Evolutionary conservation across 2,329 filamentous ascomycete species (phyloP).

Genomic region (Trichoderma pleuroti): DNA sequence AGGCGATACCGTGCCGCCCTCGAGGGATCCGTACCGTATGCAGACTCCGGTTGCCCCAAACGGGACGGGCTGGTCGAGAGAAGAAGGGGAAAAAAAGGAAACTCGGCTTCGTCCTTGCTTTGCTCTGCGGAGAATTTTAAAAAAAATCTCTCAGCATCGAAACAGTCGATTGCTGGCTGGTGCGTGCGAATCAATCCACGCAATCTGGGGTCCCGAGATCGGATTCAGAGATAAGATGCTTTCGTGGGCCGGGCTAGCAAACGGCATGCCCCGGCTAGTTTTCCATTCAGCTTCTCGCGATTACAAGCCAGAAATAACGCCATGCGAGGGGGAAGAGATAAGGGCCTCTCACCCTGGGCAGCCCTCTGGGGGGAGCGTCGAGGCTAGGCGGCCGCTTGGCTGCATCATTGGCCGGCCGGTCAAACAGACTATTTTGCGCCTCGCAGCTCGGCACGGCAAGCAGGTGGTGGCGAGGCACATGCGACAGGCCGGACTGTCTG

Average conservation of each 20-base stretch:
- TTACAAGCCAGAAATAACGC: constrained; percentile 12
- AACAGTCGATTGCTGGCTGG: background rate
- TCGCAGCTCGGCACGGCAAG: constrained; percentile 12
- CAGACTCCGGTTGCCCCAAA: background rate
- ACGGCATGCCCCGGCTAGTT: background rate
- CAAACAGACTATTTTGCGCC: constrained; percentile 15
- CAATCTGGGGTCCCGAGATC: constrained; percentile 1
- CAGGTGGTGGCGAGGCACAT: background rate
- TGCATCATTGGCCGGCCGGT: constrained; percentile 8
- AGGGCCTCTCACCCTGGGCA: constrained; percentile 9
- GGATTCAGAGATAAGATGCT: background rate
- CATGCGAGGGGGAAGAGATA: constrained; percentile 17
- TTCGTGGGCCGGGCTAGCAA: background rate
- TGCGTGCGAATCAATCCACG: background rate
- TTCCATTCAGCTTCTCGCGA: constrained; percentile 11
- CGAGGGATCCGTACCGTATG: background rate
- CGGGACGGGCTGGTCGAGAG: background rate
- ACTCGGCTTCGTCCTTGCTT: background rate
- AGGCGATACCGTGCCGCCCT: background rate
- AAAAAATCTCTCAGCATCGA: background rate
- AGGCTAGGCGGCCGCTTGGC: background rate
- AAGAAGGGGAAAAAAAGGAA: background rate
- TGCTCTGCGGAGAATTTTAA: background rate
- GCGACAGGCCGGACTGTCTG: too few relatives aligned
- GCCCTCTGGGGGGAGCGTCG: background rate